Percentiles rank a stretch among this genome's conserved stretches.
Conservation (phyloP, 75 land plant species). For the Sequoia sempervirens region DNA sequence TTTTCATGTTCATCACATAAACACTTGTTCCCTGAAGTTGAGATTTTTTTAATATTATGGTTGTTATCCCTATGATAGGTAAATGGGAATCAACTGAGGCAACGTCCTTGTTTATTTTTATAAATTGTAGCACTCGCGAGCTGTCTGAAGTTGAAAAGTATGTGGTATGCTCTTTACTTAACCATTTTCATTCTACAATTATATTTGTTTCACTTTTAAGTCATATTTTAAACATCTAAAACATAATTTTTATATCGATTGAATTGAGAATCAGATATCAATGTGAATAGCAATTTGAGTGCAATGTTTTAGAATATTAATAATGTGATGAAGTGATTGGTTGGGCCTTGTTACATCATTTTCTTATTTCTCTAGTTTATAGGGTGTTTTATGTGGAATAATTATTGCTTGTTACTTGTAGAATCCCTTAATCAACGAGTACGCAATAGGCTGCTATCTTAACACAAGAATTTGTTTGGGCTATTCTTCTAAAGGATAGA, state of each 20-base stretch:
- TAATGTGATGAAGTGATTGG: not conserved
- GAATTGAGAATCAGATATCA: not conserved
- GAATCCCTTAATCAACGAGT: not conserved
- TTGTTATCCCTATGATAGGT: constrained; percentile 29
- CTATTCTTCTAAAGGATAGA: not conserved
- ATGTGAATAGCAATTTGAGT: not conserved
- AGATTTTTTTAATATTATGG: not conserved
- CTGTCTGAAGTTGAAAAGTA: constrained; percentile 81
- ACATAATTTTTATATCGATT: not conserved
- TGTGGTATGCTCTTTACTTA: constrained; percentile 67
- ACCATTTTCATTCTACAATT: not conserved
- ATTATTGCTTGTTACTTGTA: not conserved
- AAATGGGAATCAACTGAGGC: constrained; percentile 42
- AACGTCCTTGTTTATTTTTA: constrained; percentile 69
- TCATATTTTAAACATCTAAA: not conserved
- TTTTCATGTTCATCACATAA: not conserved
- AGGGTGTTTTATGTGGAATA: not conserved
- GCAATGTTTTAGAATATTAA: not conserved
- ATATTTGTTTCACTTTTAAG: not conserved
- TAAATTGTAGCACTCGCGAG: constrained; percentile 91
- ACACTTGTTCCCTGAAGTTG: not conserved
- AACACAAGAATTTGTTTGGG: not conserved
- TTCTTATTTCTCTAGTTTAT: not conserved
- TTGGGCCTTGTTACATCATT: not conserved
- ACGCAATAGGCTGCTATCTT: not conserved